These are phyloP conservation scores for Nigrospora oryzae DNA, from an alignment of 2,329 filamentous ascomycete species.

Conservation along the genomic window DNA sequence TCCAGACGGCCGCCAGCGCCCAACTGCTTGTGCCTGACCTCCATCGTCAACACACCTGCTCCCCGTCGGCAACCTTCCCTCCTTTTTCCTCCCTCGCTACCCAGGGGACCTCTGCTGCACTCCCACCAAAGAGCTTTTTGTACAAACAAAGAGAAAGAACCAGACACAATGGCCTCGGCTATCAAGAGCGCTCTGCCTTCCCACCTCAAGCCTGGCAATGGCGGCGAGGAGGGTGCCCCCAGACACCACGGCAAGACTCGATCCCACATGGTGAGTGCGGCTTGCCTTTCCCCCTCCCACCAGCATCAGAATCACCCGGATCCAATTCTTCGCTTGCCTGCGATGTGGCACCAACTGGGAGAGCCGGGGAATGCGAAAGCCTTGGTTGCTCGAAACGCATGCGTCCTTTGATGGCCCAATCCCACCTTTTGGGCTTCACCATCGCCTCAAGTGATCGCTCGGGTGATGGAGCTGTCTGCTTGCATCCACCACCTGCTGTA, in stretches of 20 bases:
- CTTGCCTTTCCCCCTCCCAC: neutral
- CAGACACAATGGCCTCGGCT: slow-evolving; percentile 55
- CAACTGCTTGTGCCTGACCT: neutral
- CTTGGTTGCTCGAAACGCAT: too few relatives aligned
- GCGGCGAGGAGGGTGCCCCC: slow-evolving; percentile 42
- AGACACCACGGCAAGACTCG: slow-evolving; percentile 79
- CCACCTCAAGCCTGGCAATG: slow-evolving; percentile 64
- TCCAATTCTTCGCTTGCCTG: too few relatives aligned
- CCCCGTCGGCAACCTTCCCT: neutral
- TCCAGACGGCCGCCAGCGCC: neutral
- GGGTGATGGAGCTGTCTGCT: too few relatives aligned
- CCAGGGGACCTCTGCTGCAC: neutral
- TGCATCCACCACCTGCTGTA: too few relatives aligned
- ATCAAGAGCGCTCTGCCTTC: slow-evolving; percentile 71
- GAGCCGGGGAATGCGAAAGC: too few relatives aligned
- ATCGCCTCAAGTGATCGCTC: too few relatives aligned
- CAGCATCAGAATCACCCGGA: neutral
- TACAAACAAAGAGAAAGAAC: neutral
- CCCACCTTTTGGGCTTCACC: too few relatives aligned
- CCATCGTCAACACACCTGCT: neutral
- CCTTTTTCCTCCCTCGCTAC: neutral
- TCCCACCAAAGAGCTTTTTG: neutral
- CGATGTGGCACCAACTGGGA: too few relatives aligned
- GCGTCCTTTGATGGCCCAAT: too few relatives aligned
- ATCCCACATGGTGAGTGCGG: slow-evolving; percentile 69